Evolutionary conservation across 768 basidiomycete genomes (phyloP).

Genomic region (Mycena chlorophos): DNA sequence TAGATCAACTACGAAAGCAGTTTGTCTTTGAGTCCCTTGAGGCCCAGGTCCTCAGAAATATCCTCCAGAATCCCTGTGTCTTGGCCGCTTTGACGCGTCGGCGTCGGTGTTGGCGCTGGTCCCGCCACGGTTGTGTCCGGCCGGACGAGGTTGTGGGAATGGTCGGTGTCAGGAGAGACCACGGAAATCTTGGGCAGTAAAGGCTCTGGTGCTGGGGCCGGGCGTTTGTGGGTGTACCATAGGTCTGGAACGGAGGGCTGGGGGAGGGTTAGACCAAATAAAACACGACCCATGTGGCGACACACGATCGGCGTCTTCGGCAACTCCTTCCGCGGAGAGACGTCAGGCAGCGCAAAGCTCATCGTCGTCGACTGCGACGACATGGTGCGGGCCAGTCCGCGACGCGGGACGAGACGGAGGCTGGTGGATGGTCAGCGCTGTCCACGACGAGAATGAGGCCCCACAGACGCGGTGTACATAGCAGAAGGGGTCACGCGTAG

Average conservation of each 20-base stretch:
- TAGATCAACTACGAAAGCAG: slow-evolving; percentile 4
- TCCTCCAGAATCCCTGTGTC: slow-evolving; percentile 15
- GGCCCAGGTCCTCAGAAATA: slow-evolving; percentile 16
- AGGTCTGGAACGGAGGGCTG: slow-evolving; percentile 52
- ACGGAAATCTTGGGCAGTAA: slow-evolving; percentile 45
- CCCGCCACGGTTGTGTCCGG: too few relatives aligned
- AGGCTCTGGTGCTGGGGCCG: slow-evolving; percentile 23
- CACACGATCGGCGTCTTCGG: slow-evolving; percentile 61
- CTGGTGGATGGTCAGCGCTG: too few relatives aligned
- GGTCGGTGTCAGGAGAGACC: slow-evolving; percentile 41
- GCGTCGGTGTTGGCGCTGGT: too few relatives aligned
- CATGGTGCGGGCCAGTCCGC: too few relatives aligned
- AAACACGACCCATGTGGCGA: slow-evolving; percentile 18
- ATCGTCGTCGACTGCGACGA: slow-evolving; percentile 37
- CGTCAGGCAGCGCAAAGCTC: slow-evolving; percentile 58
- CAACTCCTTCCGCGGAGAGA: slow-evolving; percentile 43
- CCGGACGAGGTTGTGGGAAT: slow-evolving; percentile 40
- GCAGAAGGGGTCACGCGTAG: too few relatives aligned
- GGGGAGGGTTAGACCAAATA: slow-evolving; percentile 36
- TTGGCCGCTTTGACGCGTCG: neutral
- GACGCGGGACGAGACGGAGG: too few relatives aligned
- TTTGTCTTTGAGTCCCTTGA: slow-evolving; percentile 2
- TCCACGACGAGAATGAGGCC: too few relatives aligned
- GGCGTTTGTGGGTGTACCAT: slow-evolving; percentile 38
- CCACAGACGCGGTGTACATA: too few relatives aligned